phyloP scores from a whole-genome alignment of 495 filamentous ascomycete species.

The Cairneyella variabilis region DNA sequence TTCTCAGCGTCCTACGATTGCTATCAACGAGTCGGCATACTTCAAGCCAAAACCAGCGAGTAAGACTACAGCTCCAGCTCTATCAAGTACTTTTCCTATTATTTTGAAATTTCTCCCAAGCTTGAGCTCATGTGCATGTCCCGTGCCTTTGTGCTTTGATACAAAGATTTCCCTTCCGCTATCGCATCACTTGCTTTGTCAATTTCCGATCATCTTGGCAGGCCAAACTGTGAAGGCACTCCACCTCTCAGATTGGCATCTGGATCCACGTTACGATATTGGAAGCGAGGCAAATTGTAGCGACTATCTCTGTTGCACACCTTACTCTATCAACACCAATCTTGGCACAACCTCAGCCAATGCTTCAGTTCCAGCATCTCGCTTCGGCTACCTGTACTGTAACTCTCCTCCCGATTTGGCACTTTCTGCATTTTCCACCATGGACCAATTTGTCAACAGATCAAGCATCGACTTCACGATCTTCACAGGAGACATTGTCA shows the following conservation, averaged over 20 bases:
- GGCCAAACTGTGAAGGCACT: constrained; percentile 47
- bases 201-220: no score
- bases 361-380: constrained; percentile 19
- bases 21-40: no score
- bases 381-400: constrained; percentile 34
- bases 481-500: constrained; percentile 49
- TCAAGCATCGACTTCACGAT: constrained; percentile 37
- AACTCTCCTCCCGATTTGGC: constrained; percentile 48
- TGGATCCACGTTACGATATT: constrained; percentile 45
- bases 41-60: no score
- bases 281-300: constrained; percentile 46
- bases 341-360: constrained; percentile 18
- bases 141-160: no score
- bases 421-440: constrained; percentile 15
- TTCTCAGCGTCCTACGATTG: no score
- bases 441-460: constrained; percentile 3
- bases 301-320: constrained; percentile 40
- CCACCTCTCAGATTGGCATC: constrained; percentile 48
- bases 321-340: background rate
- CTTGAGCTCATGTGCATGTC: no score
- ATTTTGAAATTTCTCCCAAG: no score
- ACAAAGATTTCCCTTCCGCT: no score
- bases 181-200: no score
- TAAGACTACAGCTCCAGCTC: no score
- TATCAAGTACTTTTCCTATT: no score